These are phyloP conservation scores for Phaffia rhodozyma DNA, from an alignment of 1,284 basidiomycete genomes.

Conservation along the genomic window DNA sequence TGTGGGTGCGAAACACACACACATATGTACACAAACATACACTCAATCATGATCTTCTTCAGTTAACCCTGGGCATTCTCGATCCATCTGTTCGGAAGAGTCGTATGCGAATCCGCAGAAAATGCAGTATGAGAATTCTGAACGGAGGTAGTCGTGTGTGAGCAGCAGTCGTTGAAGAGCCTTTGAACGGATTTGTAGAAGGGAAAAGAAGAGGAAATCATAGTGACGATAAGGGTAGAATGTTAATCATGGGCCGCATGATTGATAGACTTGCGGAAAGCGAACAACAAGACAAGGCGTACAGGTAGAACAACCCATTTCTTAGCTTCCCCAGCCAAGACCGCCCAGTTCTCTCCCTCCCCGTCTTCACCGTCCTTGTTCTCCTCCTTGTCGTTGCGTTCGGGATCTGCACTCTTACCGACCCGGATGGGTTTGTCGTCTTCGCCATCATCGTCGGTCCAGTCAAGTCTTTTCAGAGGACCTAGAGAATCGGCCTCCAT, in stretches of 20 bases:
- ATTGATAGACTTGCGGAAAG: constrained; percentile 17
- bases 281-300: constrained; percentile 24
- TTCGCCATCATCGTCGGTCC: constrained; percentile 6
- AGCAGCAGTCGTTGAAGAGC: constrained; percentile 53
- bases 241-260: not conserved
- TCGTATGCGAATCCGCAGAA: constrained; percentile 73
- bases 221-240: too few relatives aligned
- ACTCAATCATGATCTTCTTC: constrained; percentile 66
- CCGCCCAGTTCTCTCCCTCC: constrained; percentile 34
- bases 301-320: constrained; percentile 58
- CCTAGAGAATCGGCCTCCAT: constrained; percentile 4
- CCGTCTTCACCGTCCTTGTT: constrained; percentile 40
- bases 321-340: constrained; percentile 37
- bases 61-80: constrained; percentile 57
- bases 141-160: constrained; percentile 59
- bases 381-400: constrained; percentile 24
- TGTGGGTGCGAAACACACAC: too few relatives aligned
- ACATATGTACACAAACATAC: too few relatives aligned
- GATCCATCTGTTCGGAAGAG: constrained; percentile 47
- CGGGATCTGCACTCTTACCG: constrained; percentile 25
- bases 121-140: constrained; percentile 62
- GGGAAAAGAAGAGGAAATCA: constrained; percentile 8
- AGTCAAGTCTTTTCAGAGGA: not conserved
- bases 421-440: constrained; percentile 26
- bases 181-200: constrained; percentile 40